Conservation (phyloP, 805 yeast genomes). For the Myxozyma nipponensis region DNA sequence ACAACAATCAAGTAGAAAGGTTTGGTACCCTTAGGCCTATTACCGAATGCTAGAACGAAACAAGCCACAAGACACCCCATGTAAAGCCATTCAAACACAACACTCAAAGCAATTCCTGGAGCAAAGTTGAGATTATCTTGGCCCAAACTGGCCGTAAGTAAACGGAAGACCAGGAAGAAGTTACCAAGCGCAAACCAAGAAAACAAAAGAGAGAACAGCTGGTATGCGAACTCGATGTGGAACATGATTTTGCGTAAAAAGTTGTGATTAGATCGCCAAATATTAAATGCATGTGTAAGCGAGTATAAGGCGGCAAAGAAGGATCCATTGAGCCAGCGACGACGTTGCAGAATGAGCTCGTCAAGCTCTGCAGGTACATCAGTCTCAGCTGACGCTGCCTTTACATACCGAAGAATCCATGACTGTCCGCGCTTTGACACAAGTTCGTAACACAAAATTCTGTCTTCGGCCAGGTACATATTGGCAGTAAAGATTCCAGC, state of each 20-base stretch:
- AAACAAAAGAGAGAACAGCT: conserved; percentile 65
- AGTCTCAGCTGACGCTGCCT: conserved; percentile 85
- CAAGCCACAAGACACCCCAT: conserved; percentile 76
- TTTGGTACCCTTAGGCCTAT: conserved; percentile 87
- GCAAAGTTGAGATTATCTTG: conserved; percentile 38
- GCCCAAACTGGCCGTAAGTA: conserved; percentile 75
- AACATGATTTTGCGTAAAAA: conserved; percentile 61
- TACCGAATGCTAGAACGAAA: conserved; percentile 87
- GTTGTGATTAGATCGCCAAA: conserved; percentile 75
- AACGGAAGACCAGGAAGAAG: conserved; percentile 84
- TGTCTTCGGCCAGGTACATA: conserved; percentile 96
- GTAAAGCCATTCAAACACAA: conserved; percentile 80
- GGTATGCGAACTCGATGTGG: conserved; percentile 76
- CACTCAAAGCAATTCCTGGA: conserved; percentile 73
- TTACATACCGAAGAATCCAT: conserved; percentile 82
- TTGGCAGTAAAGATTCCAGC: conserved; percentile 87
- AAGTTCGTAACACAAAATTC: conserved; percentile 89
- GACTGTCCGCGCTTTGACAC: conserved; percentile 74
- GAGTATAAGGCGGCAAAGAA: conserved; percentile 92
- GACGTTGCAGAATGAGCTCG: conserved; percentile 83
- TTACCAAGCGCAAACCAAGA: conserved; percentile 93
- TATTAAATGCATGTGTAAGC: conserved; percentile 65
- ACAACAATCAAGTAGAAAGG: conserved; percentile 72
- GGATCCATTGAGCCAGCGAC: conserved; percentile 97
- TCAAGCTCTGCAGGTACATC: conserved; percentile 87